These are phyloP conservation scores for Chalciporus sphaerocephalus DNA, from an alignment of 768 basidiomycete species.

Conservation along the genomic window DNA sequence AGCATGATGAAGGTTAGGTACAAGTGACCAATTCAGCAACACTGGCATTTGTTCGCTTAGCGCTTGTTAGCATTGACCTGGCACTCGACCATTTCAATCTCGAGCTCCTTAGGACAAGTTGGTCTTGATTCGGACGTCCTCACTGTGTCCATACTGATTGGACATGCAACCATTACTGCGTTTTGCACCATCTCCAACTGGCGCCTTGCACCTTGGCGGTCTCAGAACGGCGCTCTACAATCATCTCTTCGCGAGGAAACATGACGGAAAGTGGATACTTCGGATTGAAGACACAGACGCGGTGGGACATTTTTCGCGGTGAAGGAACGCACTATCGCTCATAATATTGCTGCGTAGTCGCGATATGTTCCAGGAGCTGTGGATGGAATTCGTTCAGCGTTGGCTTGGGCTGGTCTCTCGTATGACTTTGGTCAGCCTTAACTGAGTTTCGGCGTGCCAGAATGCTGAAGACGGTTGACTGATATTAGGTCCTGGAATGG, in stretches of 20 bases:
- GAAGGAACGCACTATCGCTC: not conserved
- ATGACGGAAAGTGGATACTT: constrained; percentile 85
- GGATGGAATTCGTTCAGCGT: constrained; percentile 66
- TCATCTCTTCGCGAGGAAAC: constrained; percentile 75
- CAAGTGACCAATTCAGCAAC: not conserved
- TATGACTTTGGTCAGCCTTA: constrained; percentile 75
- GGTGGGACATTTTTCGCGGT: constrained; percentile 42
- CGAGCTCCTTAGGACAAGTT: too few species aligned
- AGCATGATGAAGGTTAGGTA: too few species aligned
- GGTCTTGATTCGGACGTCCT: too few species aligned
- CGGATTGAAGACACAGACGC: constrained; percentile 94
- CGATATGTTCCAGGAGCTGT: constrained; percentile 81
- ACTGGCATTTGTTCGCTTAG: too few species aligned
- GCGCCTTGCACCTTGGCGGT: constrained; percentile 89
- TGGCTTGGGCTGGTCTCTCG: constrained; percentile 88
- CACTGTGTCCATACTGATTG: not conserved
- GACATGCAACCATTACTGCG: constrained; percentile 54
- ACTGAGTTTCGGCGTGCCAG: constrained; percentile 10
- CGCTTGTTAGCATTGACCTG: too few species aligned
- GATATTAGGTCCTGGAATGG: constrained; percentile 65
- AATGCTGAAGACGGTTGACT: constrained; percentile 3
- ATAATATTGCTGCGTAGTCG: constrained; percentile 42
- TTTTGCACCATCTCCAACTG: constrained; percentile 97
- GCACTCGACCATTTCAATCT: too few species aligned
- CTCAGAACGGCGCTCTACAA: constrained; percentile 93